phyloP scores from a whole-genome alignment of 192 early-diverging fungal species.

The Podila epigama region DNA sequence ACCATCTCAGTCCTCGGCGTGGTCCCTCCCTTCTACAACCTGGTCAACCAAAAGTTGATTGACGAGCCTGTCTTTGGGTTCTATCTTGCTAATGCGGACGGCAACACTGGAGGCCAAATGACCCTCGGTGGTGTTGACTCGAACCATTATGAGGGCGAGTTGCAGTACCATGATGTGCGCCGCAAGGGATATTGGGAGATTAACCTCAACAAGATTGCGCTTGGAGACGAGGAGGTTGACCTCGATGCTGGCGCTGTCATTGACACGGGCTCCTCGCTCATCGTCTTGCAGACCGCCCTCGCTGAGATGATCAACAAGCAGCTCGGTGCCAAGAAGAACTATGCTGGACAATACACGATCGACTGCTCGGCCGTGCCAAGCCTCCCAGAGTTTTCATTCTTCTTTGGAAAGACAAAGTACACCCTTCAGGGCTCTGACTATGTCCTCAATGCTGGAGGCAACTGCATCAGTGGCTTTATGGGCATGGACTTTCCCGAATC shows the following conservation, averaged over 20 bases:
- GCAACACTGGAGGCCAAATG: constrained; percentile 82
- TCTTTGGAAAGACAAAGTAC: constrained; percentile 80
- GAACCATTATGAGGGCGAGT: constrained; percentile 73
- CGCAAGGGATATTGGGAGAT: constrained; percentile 99
- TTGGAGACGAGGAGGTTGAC: constrained; percentile 80
- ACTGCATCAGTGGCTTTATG: constrained; percentile 87
- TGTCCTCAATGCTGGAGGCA: constrained; percentile 62
- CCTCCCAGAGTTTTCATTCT: constrained; percentile 81
- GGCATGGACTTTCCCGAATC: constrained; percentile 86
- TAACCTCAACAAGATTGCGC: constrained; percentile 75
- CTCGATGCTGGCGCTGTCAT: constrained; percentile 82
- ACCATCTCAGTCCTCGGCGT: constrained; percentile 87
- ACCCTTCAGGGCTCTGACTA: constrained; percentile 62
- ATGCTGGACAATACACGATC: constrained; percentile 86
- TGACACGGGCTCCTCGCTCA: constrained; percentile 91
- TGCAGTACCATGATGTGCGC: constrained; percentile 84
- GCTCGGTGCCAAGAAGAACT: constrained; percentile 94
- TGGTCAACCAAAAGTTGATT: constrained; percentile 83
- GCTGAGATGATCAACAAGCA: constrained; percentile 89
- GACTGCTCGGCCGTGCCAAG: constrained; percentile 75
- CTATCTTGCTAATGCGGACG: constrained; percentile 80
- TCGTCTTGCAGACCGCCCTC: constrained; percentile 77
- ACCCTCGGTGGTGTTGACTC: constrained; percentile 87
- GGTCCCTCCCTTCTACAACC: constrained; percentile 95
- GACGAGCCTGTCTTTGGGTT: constrained; percentile 91